Conservation (phyloP, 371 early-diverging fungal species). For the Rhizopus sp. region DNA sequence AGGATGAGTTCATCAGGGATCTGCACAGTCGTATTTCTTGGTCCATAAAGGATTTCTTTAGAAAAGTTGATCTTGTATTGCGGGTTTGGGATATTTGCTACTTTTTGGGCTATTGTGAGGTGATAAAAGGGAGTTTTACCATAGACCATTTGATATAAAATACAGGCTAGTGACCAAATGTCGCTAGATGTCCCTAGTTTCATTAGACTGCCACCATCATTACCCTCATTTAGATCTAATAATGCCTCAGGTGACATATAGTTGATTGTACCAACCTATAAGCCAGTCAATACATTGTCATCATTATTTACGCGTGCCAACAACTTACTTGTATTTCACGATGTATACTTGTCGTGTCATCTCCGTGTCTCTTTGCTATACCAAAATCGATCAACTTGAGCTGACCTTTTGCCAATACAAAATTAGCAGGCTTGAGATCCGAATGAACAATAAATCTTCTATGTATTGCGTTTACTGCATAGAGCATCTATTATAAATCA, state of each 20-base stretch:
- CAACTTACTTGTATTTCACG: slow-evolving; percentile 74
- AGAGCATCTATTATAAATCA: slow-evolving; percentile 73
- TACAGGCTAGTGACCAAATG: slow-evolving; percentile 98
- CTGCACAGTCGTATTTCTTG: not conserved
- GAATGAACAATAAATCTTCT: slow-evolving; percentile 88
- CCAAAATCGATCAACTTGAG: slow-evolving; percentile 99
- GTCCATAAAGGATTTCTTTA: slow-evolving; percentile 12
- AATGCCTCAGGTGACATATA: slow-evolving; percentile 98
- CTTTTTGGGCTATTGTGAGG: slow-evolving; percentile 63
- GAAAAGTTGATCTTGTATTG: slow-evolving; percentile 63
- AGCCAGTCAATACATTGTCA: not conserved
- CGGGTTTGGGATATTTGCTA: slow-evolving; percentile 72
- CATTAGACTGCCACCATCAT: slow-evolving; percentile 8
- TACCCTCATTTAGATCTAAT: slow-evolving; percentile 27
- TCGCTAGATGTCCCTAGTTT: slow-evolving; percentile 80
- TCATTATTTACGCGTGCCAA: not conserved
- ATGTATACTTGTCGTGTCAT: slow-evolving; percentile 95
- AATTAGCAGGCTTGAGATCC: slow-evolving; percentile 97
- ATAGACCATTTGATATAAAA: slow-evolving; percentile 96
- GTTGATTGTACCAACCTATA: slow-evolving; percentile 87
- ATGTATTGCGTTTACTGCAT: slow-evolving; percentile 90
- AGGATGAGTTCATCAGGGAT: not conserved
- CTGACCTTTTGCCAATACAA: slow-evolving; percentile 79
- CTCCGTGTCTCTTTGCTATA: slow-evolving; percentile 93
- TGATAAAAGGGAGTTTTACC: slow-evolving; percentile 88